Percentiles rank a stretch among this genome's conserved stretches.
Evolutionary conservation across 2,329 filamentous ascomycete genomes (phyloP).

Genomic region (Fusarium staphyleae): DNA sequence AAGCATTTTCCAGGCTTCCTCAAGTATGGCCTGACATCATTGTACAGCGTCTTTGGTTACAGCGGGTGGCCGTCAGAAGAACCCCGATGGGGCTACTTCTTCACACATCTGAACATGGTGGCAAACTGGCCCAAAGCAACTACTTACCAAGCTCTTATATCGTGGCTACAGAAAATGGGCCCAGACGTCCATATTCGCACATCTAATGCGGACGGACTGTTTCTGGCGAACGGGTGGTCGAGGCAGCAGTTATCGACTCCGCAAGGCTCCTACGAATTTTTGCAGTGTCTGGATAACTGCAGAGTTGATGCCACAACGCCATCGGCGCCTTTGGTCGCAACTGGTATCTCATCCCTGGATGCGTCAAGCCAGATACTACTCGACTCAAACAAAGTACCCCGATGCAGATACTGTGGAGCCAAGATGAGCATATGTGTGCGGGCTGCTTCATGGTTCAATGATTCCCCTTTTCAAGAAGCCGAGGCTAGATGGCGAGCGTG

Average conservation of each 20-base stretch:
- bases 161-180: no score
- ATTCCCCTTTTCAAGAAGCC: conserved; percentile 14
- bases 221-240: no score
- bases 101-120: no score
- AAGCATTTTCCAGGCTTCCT: conserved; percentile 25
- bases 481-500: conserved; percentile 25
- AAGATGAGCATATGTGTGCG: conserved; percentile 37
- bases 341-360: conserved; percentile 13
- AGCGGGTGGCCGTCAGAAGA: no score
- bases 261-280: no score
- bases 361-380: conserved; percentile 22
- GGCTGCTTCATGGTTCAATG: conserved; percentile 33
- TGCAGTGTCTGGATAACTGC: no score
- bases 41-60: conserved; percentile 37
- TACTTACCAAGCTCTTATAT: no score
- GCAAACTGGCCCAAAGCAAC: no score
- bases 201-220: no score
- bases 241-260: no score
- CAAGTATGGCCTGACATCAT: conserved; percentile 15
- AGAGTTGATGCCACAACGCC: conserved; percentile 2
- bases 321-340: conserved; percentile 20
- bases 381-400: conserved; percentile 21
- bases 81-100: no score
- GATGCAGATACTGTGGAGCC: conserved; percentile 26
- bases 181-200: no score